Conservation (phyloP, 345 rosid genomes). For the Populus ilicifolia region DNA sequence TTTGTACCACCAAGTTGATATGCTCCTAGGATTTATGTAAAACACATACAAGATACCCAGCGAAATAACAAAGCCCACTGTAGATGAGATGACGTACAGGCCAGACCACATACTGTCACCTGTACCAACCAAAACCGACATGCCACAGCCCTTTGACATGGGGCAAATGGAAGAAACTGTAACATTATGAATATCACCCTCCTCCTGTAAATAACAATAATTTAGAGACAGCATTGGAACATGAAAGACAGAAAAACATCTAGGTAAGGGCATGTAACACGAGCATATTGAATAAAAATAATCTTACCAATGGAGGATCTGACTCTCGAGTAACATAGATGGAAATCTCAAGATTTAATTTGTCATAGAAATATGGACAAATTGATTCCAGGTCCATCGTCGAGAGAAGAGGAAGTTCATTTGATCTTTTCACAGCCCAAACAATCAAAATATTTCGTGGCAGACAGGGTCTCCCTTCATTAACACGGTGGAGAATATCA, state of each 20-base stretch:
- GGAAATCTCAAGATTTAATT: constrained; percentile 49
- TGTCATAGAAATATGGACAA: constrained; percentile 49
- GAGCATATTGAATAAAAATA: background rate
- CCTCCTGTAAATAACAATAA: constrained; percentile 55
- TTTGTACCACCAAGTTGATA: constrained; percentile 77
- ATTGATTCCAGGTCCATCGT: constrained; percentile 53
- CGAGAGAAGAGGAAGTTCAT: constrained; percentile 73
- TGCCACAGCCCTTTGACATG: constrained; percentile 36
- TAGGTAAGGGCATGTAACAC: background rate
- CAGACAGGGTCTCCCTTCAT: constrained; percentile 62
- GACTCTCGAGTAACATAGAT: constrained; percentile 73
- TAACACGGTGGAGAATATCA: constrained; percentile 62
- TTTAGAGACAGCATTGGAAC: constrained; percentile 1
- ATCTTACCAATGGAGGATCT: constrained; percentile 60
- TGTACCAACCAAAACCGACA: constrained; percentile 77
- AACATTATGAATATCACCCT: constrained; percentile 39
- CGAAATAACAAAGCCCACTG: constrained; percentile 50
- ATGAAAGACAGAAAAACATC: background rate
- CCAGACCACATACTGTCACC: constrained; percentile 77
- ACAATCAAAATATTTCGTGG: constrained; percentile 60
- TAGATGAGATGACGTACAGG: constrained; percentile 49
- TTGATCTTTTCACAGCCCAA: constrained; percentile 78
- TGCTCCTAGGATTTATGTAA: constrained; percentile 52
- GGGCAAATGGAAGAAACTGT: constrained; percentile 32
- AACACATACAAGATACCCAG: constrained; percentile 42